These are phyloP conservation scores for Violaceomyces palustris DNA, from an alignment of 1,284 basidiomycete species.

Conservation along the genomic window DNA sequence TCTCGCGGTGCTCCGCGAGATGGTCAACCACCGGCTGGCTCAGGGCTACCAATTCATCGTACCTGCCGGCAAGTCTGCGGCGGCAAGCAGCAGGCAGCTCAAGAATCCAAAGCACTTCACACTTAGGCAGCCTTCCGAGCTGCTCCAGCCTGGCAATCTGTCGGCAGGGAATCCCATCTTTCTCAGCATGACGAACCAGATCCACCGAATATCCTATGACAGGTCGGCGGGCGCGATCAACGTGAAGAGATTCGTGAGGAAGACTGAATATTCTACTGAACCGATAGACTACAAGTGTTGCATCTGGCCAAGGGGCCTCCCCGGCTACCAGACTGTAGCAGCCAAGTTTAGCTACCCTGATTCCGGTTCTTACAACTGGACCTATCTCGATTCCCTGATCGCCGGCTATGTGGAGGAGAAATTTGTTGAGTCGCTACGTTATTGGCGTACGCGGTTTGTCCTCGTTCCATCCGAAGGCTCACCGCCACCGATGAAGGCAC, in stretches of 20 bases:
- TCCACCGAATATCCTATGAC: constrained; percentile 80
- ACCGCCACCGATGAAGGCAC: constrained; percentile 57
- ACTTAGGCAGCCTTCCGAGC: constrained; percentile 45
- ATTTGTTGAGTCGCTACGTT: constrained; percentile 54
- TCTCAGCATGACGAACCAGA: constrained; percentile 89
- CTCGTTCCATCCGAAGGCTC: constrained; percentile 77
- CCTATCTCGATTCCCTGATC: constrained; percentile 54
- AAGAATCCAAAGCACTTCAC: constrained; percentile 28
- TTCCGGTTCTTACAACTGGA: constrained; percentile 59
- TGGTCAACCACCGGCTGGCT: constrained; percentile 83
- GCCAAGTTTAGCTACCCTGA: constrained; percentile 75
- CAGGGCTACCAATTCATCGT: constrained; percentile 94
- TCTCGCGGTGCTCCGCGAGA: constrained; percentile 73
- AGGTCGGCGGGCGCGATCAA: constrained; percentile 75
- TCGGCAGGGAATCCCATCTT: constrained; percentile 64
- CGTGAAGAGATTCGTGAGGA: constrained; percentile 78
- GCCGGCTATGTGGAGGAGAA: constrained; percentile 49
- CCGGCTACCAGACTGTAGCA: constrained; percentile 74
- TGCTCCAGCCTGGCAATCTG: constrained; percentile 49
- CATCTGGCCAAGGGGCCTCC: constrained; percentile 85
- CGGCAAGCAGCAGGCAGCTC: constrained; percentile 22
- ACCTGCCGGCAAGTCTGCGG: constrained; percentile 13
- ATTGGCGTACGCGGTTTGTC: constrained; percentile 93
- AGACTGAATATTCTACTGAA: constrained; percentile 61
- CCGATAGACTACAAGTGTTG: constrained; percentile 77